Evolutionary conservation across 1,284 basidiomycete species (phyloP), one percentile per base, ranked within the genome.

Genomic region (Pyrrhoderma noxium): DNA sequence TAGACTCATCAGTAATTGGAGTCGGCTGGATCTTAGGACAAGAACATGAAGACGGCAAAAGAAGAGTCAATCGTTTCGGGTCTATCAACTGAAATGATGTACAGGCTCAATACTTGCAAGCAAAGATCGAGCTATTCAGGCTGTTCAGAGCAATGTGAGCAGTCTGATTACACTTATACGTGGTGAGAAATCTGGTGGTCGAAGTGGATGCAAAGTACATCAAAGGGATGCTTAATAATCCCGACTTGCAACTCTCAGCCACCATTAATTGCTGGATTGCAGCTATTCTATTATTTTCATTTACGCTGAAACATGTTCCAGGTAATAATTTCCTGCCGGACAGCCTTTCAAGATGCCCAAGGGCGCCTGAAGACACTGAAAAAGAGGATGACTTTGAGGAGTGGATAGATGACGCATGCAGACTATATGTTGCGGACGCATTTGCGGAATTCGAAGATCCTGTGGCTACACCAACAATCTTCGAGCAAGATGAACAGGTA

Each of bases 21-120:
- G 60, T 66, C 0, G 65, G 70, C 0, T 70, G 56, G 27, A 59
- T 66, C 3, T 47, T 73, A 0, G 62, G 27, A 5, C 27, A 31
- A 31, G 27, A 31, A 31, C 5, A 31, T 31, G 11, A 5, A 31
- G 53, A 0, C 69, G 72, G 47, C 1, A 52, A 1, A 62, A 63
- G 38, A 49, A 56, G 18, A 14, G 53, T 31, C 36, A 57, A 52
- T 14, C 41, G 50, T 1, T 64, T 60, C 41, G 57, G 62, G 5
- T 74, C 67, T 0, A 67, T 75, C 8, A 61, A 64, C 0, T 63
- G 65, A 50, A 70, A 67, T 41, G 63, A 70, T 0, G 22, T 60
- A 0, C 69, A 77, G 54, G 47, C 60, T 0, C 38, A 59, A 0
- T 75, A 70, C 49, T 72, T 11, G 11, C 27, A 31, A 11, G 27